A percentile compares a stretch with the other conserved stretches of the same genome.
Conservation (phyloP, 2,329 filamentous ascomycete species). For the Endothia cerciana region DNA sequence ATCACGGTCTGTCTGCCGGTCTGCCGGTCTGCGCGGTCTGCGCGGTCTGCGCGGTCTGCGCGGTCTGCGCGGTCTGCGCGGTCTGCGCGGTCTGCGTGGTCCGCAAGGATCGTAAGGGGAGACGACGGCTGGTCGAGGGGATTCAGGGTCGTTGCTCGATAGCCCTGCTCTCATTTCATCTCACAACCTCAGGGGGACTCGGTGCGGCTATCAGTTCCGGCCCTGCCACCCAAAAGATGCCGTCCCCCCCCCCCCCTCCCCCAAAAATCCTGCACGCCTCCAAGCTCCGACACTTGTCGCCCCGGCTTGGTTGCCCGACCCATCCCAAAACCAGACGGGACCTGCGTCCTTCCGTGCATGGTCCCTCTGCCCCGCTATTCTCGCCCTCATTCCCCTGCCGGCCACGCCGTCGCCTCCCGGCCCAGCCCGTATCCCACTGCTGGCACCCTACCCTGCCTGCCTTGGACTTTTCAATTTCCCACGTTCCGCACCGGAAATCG, state of each 20-base stretch:
- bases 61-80: too few relatives aligned
- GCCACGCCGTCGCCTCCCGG: conserved; percentile 18
- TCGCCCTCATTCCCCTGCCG: conserved; percentile 20
- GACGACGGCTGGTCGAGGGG: background rate
- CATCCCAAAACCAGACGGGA: conserved; percentile 14
- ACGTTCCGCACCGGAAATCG: background rate
- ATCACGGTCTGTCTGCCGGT: background rate
- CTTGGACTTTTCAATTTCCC: background rate
- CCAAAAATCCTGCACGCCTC: conserved; percentile 17
- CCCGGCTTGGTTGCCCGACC: conserved; percentile 19
- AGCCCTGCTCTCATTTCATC: background rate
- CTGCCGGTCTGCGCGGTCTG: background rate
- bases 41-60: too few relatives aligned
- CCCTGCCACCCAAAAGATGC: background rate
- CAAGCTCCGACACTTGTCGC: conserved; percentile 24
- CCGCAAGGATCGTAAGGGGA: background rate
- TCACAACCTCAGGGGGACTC: conserved; percentile 20
- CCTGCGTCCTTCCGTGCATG: conserved; percentile 24
- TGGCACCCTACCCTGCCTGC: background rate
- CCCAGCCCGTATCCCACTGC: background rate
- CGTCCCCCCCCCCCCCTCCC: background rate
- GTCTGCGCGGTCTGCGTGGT: background rate
- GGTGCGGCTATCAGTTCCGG: conserved; percentile 22
- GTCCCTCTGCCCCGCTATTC: conserved; percentile 29
- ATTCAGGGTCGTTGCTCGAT: background rate